Conservation (phyloP, 148 eudicot genomes). For the Chenopodium formosanum region DNA sequence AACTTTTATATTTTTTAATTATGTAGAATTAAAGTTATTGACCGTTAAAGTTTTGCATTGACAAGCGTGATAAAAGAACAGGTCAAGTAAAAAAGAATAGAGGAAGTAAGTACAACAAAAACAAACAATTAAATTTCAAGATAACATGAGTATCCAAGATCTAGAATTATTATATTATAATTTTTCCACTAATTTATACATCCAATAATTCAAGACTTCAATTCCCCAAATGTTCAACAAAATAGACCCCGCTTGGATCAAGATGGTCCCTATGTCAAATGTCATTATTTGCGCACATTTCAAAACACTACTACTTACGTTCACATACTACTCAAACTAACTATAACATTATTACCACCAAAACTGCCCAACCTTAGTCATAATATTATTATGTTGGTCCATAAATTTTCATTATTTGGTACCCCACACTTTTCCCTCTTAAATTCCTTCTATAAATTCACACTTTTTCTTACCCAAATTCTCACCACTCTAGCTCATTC, state of each 20-base stretch:
- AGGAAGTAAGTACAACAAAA: no score
- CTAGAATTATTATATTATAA: no score
- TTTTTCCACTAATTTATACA: no score
- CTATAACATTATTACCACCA: background rate
- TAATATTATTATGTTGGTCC: background rate
- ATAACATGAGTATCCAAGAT: no score
- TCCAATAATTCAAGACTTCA: background rate
- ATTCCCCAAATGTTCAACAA: background rate
- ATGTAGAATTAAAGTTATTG: no score
- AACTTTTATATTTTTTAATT: no score
- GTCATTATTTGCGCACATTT: constrained; percentile 7
- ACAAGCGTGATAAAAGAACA: no score
- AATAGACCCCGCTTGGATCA: background rate
- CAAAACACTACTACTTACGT: background rate
- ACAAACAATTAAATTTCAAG: no score
- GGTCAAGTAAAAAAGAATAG: no score
- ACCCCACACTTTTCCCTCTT: no score
- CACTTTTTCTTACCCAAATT: background rate
- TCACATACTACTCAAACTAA: background rate
- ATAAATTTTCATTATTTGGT: background rate
- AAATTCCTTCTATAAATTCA: constrained; percentile 15
- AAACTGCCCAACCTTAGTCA: background rate
- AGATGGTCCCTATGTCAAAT: background rate
- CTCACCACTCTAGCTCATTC: background rate
- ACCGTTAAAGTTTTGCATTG: no score